Evolutionary conservation across 192 early-diverging fungal genomes (phyloP), one percentile per base, ranked within the genome.

Genomic region (Coemansia sp.): DNA sequence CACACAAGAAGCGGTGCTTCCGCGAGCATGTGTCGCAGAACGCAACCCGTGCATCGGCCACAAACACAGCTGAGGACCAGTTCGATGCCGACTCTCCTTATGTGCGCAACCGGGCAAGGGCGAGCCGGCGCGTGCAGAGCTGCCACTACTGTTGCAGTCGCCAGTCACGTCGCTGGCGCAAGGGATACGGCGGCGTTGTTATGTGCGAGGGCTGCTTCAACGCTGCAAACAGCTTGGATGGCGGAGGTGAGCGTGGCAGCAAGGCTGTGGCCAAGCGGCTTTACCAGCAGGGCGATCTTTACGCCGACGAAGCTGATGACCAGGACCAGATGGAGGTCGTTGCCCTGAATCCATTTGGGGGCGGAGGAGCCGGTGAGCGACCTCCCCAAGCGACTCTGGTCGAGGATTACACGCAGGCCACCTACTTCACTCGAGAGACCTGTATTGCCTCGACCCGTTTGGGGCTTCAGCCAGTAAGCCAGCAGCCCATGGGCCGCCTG

Each of bases 171-270:
- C 62, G 79, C 38, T 82, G 79, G 79, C 79, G 74, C 40, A 57
- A 71, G 28, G 79, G 79, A 1, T 82, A 76, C 50, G 79, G 70
- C 22, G 74, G 79, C 37, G 70, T 72, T 2, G 57, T 82, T 8
- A 82, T 82, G 74, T 82, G 79, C 70, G 74, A 82, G 37, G 33
- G 62, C 14, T 82, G 79, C 70, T 82, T 82, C 27, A 65, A 54
- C 33, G 53, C 66, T 0, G 74, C 79, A 11, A 64, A 76, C 48
- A 63, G 65, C 13, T 63, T 73, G n/a, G 38, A 55, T n/a, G 47
- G 55, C 29, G 60, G 60, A 14, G 59, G n/a, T n/a, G n/a, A 27
- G 9, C 20, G 37, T 31, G 30, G 17, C 52, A 25, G 28, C n/a
- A 14, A 54, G 29, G 15, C n/a, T 5, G 20, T 9, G 22, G 41